Base-by-base conservation (phyloP, 345 rosid genomes). In the Arabidopsis arenosa region DNA sequence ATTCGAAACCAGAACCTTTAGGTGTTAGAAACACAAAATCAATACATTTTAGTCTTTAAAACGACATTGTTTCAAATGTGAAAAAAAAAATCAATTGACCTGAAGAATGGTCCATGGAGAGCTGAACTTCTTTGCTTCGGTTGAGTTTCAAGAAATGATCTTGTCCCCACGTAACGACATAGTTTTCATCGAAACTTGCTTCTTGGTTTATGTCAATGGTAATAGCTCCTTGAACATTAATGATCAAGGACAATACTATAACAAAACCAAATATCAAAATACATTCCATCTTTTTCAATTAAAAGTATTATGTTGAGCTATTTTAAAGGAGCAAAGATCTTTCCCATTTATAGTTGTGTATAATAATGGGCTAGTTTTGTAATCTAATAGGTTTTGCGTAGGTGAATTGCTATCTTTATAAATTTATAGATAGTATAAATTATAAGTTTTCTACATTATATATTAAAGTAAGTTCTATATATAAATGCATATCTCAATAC, bases 1-100 rank as follows among this genome's bases (percentile, higher is more conserved):
- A 87, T 17, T 67, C 82, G 56, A 89, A 86, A 5, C 70, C 70
- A 32, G 43, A 65, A 33, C 57, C 70, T 66, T 3, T 12, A 32
- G 5, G 23, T 63, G 40, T 62, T 36, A 14, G 1, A 72, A 79
- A 57, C n/a, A 89, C 90, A 62, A 58, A 47, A 30, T 9, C 21
- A 30, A 28, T 63, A n/a, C 13, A 63, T 2, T 13, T 41, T 63
- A 23, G 37, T 43, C 36, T 7, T 4, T 8, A 18, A 2, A 51
- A 26, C 7, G 52, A 44, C 21, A 13, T 11, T 41, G 4, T 43
- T 61, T 11, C 26, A 23, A 23, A 23, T 1, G 26, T 23, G 1
- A 23, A 23, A 23, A 23, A 23, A 1, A 23, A 23, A 23, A 23
- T 23, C 26, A 23, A 23, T 41, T 37, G n/a, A 73, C 70, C 78